Evolutionary conservation across 2,329 filamentous ascomycete species (phyloP).

Genomic region (Fusarium veterinarium): DNA sequence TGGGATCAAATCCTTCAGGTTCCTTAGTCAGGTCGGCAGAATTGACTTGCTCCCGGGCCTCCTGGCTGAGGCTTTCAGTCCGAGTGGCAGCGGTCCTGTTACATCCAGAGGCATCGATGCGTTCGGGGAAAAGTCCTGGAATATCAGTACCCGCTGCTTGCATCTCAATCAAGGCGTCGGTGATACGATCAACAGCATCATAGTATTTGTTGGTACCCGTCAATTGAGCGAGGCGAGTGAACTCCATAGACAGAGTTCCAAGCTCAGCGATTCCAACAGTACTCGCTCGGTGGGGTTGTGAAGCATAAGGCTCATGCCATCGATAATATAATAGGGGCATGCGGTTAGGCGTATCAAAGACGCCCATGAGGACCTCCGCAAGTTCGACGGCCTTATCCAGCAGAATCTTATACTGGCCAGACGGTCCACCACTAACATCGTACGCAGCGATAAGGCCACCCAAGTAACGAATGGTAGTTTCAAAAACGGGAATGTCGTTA

Average conservation of each 20-base stretch:
- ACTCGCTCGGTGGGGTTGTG: slow-evolving; percentile 72
- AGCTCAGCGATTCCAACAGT: slow-evolving; percentile 75
- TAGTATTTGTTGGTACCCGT: slow-evolving; percentile 87
- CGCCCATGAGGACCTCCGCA: slow-evolving; percentile 81
- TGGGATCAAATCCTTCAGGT: slow-evolving; percentile 44
- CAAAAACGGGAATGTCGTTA: slow-evolving; percentile 85
- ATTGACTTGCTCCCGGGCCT: slow-evolving; percentile 52
- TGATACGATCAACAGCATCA: slow-evolving; percentile 88
- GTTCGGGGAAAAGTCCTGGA: slow-evolving; percentile 83
- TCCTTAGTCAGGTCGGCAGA: slow-evolving; percentile 45
- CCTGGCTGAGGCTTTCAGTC: slow-evolving; percentile 46
- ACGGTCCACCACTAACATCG: slow-evolving; percentile 77
- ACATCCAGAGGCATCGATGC: slow-evolving; percentile 83
- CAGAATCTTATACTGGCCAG: slow-evolving; percentile 70
- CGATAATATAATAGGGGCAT: slow-evolving; percentile 87
- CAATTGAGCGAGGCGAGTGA: slow-evolving; percentile 87
- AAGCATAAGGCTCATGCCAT: slow-evolving; percentile 76
- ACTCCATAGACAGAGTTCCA: slow-evolving; percentile 86
- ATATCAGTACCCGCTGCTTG: slow-evolving; percentile 76
- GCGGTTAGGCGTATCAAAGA: slow-evolving; percentile 92
- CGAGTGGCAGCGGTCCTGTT: slow-evolving; percentile 62
- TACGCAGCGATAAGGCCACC: slow-evolving; percentile 88
- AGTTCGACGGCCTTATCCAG: slow-evolving; percentile 83
- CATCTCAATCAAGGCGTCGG: slow-evolving; percentile 79
- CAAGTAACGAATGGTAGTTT: slow-evolving; percentile 91